phyloP scores from a whole-genome alignment of 2,329 filamentous ascomycete genomes.

The Fusarium newnesense region DNA sequence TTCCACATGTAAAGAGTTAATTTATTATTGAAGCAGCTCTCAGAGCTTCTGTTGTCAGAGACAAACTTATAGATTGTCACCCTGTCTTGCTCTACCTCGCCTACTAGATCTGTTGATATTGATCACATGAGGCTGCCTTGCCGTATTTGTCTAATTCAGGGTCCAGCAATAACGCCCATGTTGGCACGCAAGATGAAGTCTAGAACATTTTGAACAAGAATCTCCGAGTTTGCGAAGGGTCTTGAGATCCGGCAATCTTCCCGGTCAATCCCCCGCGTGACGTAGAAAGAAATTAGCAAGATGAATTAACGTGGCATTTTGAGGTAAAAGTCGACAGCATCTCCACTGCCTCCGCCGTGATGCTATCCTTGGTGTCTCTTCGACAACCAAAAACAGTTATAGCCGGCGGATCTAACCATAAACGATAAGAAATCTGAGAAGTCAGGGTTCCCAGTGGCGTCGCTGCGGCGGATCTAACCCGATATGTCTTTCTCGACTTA shows the following conservation, averaged over 20 bases:
- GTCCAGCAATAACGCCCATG: neutral
- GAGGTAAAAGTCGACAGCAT: constrained; percentile 15
- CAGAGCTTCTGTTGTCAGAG: neutral
- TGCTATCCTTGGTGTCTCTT: constrained; percentile 27
- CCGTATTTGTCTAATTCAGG: neutral
- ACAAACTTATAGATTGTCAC: neutral
- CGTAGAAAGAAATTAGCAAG: constrained; percentile 32
- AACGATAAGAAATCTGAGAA: neutral
- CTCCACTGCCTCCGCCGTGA: constrained; percentile 34
- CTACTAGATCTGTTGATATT: neutral
- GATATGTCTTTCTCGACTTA: constrained; percentile 18
- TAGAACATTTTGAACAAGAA: constrained; percentile 25
- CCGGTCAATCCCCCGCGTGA: constrained; percentile 37
- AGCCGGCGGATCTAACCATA: constrained; percentile 37
- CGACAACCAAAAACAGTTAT: neutral
- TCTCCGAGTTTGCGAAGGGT: constrained; percentile 6
- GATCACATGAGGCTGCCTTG: constrained; percentile 1
- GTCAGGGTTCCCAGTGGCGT: neutral
- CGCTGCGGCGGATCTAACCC: constrained; percentile 38
- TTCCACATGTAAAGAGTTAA: neutral
- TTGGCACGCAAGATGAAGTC: neutral
- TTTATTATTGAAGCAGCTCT: neutral
- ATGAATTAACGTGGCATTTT: constrained; percentile 34
- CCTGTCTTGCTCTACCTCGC: neutral
- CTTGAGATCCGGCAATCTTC: constrained; percentile 2